phyloP scores from a whole-genome alignment of 805 yeast genomes.

The Yamadazyma ubonensis region DNA sequence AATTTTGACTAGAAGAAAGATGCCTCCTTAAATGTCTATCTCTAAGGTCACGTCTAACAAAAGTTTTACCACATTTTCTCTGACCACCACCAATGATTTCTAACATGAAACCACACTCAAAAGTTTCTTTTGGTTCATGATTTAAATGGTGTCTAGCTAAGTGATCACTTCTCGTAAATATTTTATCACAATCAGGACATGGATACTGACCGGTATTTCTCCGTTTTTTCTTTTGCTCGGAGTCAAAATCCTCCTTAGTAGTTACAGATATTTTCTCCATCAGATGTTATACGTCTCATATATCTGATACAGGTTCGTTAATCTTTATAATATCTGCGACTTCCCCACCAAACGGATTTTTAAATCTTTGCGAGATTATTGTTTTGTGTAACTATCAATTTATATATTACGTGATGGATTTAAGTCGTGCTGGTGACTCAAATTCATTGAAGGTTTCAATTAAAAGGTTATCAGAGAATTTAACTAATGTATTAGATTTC shows the following conservation, averaged over 20 bases:
- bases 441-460: neutral
- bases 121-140: slow-evolving; percentile 54
- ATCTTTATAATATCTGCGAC: too few species aligned
- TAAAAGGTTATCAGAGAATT: neutral
- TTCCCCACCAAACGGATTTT: slow-evolving; percentile 6
- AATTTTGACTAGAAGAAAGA: slow-evolving; percentile 9
- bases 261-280: slow-evolving; percentile 10
- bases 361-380: neutral
- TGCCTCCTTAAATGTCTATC: slow-evolving; percentile 40
- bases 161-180: slow-evolving; percentile 62
- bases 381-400: too few species aligned
- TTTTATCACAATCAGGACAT: slow-evolving; percentile 50
- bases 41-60: slow-evolving; percentile 60
- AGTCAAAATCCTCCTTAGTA: neutral
- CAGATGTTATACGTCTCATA: slow-evolving; percentile 4
- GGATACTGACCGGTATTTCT: slow-evolving; percentile 30
- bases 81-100: slow-evolving; percentile 40
- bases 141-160: slow-evolving; percentile 62
- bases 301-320: neutral
- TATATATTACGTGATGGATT: too few species aligned
- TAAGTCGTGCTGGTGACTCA: too few species aligned
- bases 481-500: neutral
- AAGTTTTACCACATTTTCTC: slow-evolving; percentile 54
- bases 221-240: slow-evolving; percentile 8
- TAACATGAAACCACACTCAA: slow-evolving; percentile 51